Evolutionary conservation across 2,329 filamentous ascomycete genomes (phyloP), one percentile per base, ranked within the genome.

Genomic region (Dothistroma septosporum): DNA sequence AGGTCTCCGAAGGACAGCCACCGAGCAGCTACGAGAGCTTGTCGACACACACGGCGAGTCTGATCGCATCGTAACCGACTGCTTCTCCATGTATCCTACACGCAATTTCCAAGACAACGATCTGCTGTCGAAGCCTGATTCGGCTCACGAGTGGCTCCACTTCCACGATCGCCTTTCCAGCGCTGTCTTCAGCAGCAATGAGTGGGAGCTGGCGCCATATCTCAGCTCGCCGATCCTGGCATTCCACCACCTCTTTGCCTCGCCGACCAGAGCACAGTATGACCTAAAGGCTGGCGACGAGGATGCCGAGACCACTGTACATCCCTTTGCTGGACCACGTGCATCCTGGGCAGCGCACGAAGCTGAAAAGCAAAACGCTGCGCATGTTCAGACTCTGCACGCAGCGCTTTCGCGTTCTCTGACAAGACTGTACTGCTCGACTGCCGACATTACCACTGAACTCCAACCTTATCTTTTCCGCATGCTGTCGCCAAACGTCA

Each of bases 41-140:
- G 80, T 92, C 32, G 87, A 92, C 63, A 89, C 89, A 0, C 88
- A 87, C 70, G 90, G 90, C 44, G 91, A 94, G 61, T 84, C 87
- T 49, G 89, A 92, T 72, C 85, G 88, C 61, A 88, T 95, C 69
- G 81, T 93, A 71, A 87, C 86, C 19, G 90, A 97, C 64, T 88
- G 95, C 68, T 96, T 97, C 71, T 82, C 89, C 22, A 84, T 89
- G 66, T 99, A 96, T 74, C 92, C 93, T 0, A 86, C 85, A 47
- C 90, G 92, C 68, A 87, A 92, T 21, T 99, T 89, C 76, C 95
- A 97, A 77, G 94, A 99, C 73, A 94, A 99, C 75, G 89, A 87
- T 0, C 88, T 91, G 67, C 85, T 99, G 33, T 90, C 87, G 35
- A 99, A 99, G 72, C 95, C 95, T 0, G 87, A 88, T 66, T 79